A percentile compares a stretch with the other conserved stretches of the same genome.
phyloP scores from a whole-genome alignment of 176 grass and related monocot species.

The Stipa capillata region DNA sequence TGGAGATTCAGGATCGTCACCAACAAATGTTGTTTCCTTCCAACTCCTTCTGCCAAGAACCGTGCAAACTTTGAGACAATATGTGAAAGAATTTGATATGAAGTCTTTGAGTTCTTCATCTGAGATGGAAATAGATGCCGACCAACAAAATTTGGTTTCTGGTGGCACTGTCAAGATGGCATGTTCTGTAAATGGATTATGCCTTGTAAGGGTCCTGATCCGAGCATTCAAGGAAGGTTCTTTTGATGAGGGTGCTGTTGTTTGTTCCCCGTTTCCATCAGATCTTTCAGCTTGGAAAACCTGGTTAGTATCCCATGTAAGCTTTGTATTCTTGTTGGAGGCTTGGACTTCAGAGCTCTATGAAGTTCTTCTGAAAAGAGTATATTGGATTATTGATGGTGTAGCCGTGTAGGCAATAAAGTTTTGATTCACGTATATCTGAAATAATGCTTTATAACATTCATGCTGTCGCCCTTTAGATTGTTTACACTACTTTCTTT shows the following conservation, averaged over 20 bases:
- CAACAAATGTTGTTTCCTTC: background rate
- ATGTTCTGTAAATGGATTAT: constrained; percentile 22
- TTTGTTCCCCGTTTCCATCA: constrained; percentile 58
- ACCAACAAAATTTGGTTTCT: constrained; percentile 11
- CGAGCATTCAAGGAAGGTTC: constrained; percentile 67
- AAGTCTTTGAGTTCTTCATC: constrained; percentile 19
- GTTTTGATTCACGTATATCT: background rate
- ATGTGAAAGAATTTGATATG: constrained; percentile 40
- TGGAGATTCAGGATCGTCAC: constrained; percentile 11
- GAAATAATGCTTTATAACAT: background rate
- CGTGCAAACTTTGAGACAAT: constrained; percentile 31
- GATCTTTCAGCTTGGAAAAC: constrained; percentile 76
- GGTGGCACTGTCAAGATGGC: background rate
- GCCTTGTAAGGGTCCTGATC: constrained; percentile 66
- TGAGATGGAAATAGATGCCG: constrained; percentile 7
- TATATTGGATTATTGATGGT: background rate
- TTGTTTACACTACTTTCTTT: background rate
- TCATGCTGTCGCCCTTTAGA: background rate
- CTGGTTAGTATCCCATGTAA: constrained; percentile 32
- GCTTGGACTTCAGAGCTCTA: background rate
- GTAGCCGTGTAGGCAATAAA: background rate
- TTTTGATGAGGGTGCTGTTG: constrained; percentile 76
- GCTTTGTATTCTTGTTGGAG: constrained; percentile 12
- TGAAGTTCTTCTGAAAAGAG: background rate
- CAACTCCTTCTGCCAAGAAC: constrained; percentile 51